phyloP scores from a whole-genome alignment of 148 eudicot genomes.

The Camellia granthamiana region DNA sequence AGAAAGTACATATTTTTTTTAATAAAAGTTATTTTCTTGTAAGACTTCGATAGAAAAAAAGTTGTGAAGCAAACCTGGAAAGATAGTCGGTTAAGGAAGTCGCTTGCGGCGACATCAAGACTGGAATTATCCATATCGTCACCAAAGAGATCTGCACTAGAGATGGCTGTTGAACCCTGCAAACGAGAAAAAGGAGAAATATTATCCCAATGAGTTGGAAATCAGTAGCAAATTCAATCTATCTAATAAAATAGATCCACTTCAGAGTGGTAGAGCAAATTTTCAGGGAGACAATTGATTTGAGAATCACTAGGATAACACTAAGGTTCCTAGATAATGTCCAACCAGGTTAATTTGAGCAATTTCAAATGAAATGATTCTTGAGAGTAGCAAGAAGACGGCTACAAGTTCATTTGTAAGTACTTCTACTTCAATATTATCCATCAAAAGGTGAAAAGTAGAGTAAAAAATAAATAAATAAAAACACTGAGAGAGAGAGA shows the following conservation, averaged over 20 bases:
- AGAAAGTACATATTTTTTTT: not conserved
- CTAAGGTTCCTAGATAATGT: not conserved
- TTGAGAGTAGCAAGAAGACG: too few species aligned
- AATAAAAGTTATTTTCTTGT: not conserved
- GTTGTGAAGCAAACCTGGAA: conserved; percentile 60
- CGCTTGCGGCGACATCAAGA: conserved; percentile 72
- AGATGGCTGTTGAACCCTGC: conserved; percentile 85
- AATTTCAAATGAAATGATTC: too few species aligned
- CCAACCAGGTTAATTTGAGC: not conserved
- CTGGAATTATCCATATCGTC: conserved; percentile 34
- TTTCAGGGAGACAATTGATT: not conserved
- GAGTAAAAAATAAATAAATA: not conserved
- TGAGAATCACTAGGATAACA: too few species aligned
- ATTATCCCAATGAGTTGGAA: not conserved
- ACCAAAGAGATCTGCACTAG: conserved; percentile 97
- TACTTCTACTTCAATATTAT: not conserved
- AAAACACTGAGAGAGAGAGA: not conserved
- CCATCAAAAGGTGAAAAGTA: not conserved
- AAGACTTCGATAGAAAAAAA: not conserved
- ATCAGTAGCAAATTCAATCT: not conserved
- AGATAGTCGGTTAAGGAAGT: conserved; percentile 77
- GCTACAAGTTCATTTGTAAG: not conserved
- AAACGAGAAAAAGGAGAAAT: conserved; percentile 4
- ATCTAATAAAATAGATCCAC: not conserved
- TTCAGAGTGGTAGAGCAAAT: not conserved